Evolutionary conservation across 192 early-diverging fungal species (phyloP).

Genomic region (Coemansia sp.): DNA sequence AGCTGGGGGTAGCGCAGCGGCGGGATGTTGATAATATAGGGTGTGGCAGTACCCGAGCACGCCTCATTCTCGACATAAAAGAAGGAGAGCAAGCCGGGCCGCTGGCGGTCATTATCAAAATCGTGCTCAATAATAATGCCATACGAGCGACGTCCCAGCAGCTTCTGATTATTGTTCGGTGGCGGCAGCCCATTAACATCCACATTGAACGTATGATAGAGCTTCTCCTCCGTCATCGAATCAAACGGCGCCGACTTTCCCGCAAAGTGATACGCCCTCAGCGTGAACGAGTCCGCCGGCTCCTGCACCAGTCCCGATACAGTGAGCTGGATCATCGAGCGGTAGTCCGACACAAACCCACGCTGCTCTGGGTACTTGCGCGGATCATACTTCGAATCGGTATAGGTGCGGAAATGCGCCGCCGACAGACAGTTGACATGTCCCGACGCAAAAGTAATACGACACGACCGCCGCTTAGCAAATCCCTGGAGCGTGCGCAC

Average conservation of each 20-base stretch:
- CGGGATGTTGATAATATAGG: conserved; percentile 49
- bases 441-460: conserved; percentile 77
- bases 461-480: conserved; percentile 57
- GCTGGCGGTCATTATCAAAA: conserved; percentile 46
- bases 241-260: conserved; percentile 59
- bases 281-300: conserved; percentile 62
- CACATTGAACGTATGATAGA: conserved; percentile 66
- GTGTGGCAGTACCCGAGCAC: conserved; percentile 38
- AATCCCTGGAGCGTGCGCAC: conserved; percentile 67
- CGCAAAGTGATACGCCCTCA: conserved; percentile 59
- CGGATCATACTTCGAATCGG: conserved; percentile 38
- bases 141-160: conserved; percentile 61
- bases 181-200: conserved; percentile 59
- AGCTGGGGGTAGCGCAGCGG: conserved; percentile 44
- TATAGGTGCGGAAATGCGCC: conserved; percentile 58
- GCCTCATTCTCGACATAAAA: conserved; percentile 52
- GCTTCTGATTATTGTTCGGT: conserved; percentile 52
- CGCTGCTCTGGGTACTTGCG: conserved; percentile 50
- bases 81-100: conserved; percentile 43
- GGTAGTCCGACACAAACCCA: conserved; percentile 59
- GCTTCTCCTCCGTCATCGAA: conserved; percentile 64
- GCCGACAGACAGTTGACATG: conserved; percentile 74
- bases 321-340: conserved; percentile 77
- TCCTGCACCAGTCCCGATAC: conserved; percentile 76
- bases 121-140: conserved; percentile 50